Base-by-base conservation (phyloP, 2,329 filamentous ascomycete genomes). In the Akanthomyces muscarius region DNA sequence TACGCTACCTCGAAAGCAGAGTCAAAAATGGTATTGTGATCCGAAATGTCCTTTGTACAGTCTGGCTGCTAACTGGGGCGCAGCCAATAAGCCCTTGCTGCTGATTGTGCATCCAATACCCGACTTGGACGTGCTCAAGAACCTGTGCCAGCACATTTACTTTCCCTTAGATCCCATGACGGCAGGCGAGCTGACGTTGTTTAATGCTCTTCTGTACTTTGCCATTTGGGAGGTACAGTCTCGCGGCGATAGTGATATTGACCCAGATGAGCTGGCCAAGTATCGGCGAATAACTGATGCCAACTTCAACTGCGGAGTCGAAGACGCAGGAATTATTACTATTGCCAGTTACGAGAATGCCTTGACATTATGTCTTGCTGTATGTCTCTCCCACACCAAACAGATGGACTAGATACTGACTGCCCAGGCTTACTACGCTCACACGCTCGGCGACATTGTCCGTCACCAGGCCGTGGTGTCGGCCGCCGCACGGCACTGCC, bases 101-200 rank as follows among this genome's bases (percentile, higher is more conserved):
- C 66, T 67, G 4, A 52, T 68, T n/a, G 63, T 65, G 7, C 66
- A 68, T 42, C 60, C 67, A 3, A 58, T 68, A 25, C 62, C 67
- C 5, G 61, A 63, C 42, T 44, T 64, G 18, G 47, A 55, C 16
- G 48, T 65, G 36, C 63, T 68, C 18, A 65, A 68, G 41, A 57
- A 60, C 10, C 50, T 68, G 2, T 66, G 62, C 6, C 67, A 66
- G 25, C 62, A 56, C 14, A 44, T 68, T 2, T 68, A 68, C 41
- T 68, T 68, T 57, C 66, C 67, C 2, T 61, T 67, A 1, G 65
- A 65, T 42, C 67, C 67, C 1, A 62, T 68, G 28, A 61, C 65
- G 1, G 44, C 56, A 5, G 67, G 67, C 11, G 63, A 68, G 21
- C 23, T 66, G 14, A 67, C 65, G 1, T 44, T 67, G 1, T 63